Evolutionary conservation across 768 basidiomycete species (phyloP).

Genomic region (Termitomyces sp.): DNA sequence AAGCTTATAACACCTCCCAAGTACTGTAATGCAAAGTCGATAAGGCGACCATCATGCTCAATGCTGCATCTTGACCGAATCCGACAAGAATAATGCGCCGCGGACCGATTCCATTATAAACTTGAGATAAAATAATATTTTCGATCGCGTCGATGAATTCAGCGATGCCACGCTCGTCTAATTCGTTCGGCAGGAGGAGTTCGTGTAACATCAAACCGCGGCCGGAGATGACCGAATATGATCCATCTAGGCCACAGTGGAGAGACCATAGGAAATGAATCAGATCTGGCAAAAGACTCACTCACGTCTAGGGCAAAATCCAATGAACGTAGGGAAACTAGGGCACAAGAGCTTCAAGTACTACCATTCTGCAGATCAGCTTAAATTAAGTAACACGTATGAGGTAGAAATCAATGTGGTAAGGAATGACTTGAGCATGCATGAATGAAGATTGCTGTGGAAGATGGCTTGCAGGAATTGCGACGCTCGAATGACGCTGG

Average conservation of each 20-base stretch:
- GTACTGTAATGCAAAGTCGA: neutral
- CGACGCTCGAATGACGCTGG: neutral
- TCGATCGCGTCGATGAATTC: neutral
- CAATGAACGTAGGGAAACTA: neutral
- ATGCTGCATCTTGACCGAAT: neutral
- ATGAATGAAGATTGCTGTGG: neutral
- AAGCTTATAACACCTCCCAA: neutral
- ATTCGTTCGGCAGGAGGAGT: neutral
- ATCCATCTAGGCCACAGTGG: neutral
- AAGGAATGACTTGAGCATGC: neutral
- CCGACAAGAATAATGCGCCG: neutral
- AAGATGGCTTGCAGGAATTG: neutral
- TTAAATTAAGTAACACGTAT: neutral
- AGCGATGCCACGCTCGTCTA: neutral
- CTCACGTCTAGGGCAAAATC: neutral
- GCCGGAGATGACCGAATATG: neutral
- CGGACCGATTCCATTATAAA: neutral
- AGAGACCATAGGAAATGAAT: neutral
- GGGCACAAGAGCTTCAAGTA: neutral
- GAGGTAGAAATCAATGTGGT: neutral
- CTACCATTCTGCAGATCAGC: neutral
- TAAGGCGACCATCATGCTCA: neutral
- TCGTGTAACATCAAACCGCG: neutral
- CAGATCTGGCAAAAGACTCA: neutral
- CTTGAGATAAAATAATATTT: neutral